Percentiles rank a stretch among this genome's conserved stretches.
These are phyloP conservation scores for Gardenia jasminoides DNA, from an alignment of 257 asterid species.

Conservation along the genomic window DNA sequence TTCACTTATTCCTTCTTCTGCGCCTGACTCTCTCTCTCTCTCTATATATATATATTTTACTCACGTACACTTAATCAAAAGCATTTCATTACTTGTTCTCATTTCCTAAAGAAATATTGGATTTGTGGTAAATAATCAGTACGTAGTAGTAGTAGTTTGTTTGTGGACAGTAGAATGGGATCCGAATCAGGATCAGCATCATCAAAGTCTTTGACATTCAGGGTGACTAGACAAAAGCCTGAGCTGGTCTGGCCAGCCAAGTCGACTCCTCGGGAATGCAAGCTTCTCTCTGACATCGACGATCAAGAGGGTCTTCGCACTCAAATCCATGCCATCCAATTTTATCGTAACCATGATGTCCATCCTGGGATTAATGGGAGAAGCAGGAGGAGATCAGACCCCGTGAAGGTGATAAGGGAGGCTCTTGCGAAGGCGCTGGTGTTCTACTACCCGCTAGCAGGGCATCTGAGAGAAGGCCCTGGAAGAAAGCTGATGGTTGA, in stretches of 20 bases:
- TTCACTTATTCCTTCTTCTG: too few species aligned
- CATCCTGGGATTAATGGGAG: background rate
- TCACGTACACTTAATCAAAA: too few species aligned
- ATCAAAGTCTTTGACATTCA: conserved; percentile 26
- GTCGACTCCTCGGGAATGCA: conserved; percentile 53
- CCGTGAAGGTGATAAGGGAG: conserved; percentile 41
- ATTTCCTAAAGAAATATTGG: too few species aligned
- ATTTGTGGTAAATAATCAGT: too few species aligned
- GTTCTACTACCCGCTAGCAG: conserved; percentile 72
- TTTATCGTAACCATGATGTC: conserved; percentile 36
- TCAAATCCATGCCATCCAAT: conserved; percentile 55
- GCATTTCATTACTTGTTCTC: too few species aligned
- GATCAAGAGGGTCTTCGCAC: conserved; percentile 64
- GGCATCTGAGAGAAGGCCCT: conserved; percentile 50
- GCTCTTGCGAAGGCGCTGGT: conserved; percentile 57
- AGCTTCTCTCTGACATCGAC: conserved; percentile 61
- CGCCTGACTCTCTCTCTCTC: too few species aligned
- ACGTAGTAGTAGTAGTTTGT: background rate
- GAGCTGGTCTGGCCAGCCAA: conserved; percentile 53
- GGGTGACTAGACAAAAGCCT: conserved; percentile 38
- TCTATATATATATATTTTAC: too few species aligned
- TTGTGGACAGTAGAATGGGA: background rate
- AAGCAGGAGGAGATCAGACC: conserved; percentile 30
- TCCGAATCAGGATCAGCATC: background rate
- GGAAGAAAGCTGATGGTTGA: conserved; percentile 67